Percentiles rank a stretch among this genome's conserved stretches.
phyloP scores from a whole-genome alignment of 2,329 filamentous ascomycete genomes.

The Fusarium anthophilum region DNA sequence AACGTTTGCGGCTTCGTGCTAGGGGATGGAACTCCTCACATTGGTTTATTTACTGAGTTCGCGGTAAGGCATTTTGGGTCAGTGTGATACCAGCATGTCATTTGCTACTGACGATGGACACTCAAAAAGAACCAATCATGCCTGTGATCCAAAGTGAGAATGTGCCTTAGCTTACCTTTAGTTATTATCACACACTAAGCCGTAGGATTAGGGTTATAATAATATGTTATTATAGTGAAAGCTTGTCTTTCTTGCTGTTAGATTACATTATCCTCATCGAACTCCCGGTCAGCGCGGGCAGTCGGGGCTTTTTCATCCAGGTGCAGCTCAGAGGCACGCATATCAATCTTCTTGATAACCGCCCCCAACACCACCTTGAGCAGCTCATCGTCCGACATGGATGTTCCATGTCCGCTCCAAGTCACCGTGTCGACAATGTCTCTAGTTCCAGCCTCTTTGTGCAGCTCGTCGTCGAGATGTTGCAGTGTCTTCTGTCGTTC shows the following conservation, averaged over 20 bases:
- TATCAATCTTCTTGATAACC: slow-evolving; percentile 14
- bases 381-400: slow-evolving; percentile 12
- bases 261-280: slow-evolving; percentile 5
- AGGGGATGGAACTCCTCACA: too few relatives aligned
- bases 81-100: too few relatives aligned
- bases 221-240: accelerated
- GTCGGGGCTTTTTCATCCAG: neutral
- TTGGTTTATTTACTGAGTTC: too few relatives aligned
- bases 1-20: too few relatives aligned
- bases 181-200: too few relatives aligned
- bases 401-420: slow-evolving; percentile 16
- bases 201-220: neutral
- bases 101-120: too few relatives aligned
- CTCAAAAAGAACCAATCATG: too few relatives aligned
- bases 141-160: too few relatives aligned
- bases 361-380: slow-evolving; percentile 15
- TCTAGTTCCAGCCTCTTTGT: slow-evolving; percentile 14
- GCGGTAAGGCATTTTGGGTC: too few relatives aligned
- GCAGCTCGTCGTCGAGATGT: slow-evolving; percentile 11
- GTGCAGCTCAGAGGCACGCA: slow-evolving; percentile 16
- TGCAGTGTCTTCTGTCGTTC: slow-evolving; percentile 13
- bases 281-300: slow-evolving; percentile 9
- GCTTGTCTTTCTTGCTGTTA: neutral
- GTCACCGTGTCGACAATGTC: slow-evolving; percentile 19
- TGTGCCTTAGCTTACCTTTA: too few relatives aligned